A percentile compares a stretch with the other conserved stretches of the same genome.
phyloP scores from a whole-genome alignment of 169 alveolate genomes.

The Perkinsus olseni region DNA sequence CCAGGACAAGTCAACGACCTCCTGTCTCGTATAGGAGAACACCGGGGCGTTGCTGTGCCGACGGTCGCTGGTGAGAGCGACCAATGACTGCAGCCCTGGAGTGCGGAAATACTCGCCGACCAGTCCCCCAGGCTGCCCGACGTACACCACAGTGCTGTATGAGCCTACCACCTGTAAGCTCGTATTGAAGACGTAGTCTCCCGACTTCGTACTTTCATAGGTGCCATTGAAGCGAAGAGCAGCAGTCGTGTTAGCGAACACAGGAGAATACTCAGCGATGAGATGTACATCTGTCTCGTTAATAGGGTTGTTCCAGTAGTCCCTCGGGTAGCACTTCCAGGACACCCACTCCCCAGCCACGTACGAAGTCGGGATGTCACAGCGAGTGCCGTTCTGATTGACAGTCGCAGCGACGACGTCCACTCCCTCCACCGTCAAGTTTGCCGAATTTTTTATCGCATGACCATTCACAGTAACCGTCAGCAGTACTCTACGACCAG shows the following conservation, averaged over 20 bases:
- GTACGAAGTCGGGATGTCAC: neutral
- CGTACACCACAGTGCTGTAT: neutral
- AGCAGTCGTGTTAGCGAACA: neutral
- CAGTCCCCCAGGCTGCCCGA: conserved; percentile 11
- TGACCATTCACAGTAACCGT: conserved; percentile 3
- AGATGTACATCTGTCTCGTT: neutral
- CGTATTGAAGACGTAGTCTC: neutral
- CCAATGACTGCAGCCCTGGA: conserved; percentile 3
- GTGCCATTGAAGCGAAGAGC: neutral
- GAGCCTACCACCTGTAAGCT: neutral
- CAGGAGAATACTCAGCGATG: neutral
- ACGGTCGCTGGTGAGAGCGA: conserved; percentile 5
- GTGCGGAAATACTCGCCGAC: conserved; percentile 12
- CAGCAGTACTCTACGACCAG: neutral
- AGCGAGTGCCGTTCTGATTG: neutral
- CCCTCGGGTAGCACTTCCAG: neutral
- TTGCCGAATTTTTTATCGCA: neutral
- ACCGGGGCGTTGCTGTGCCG: neutral
- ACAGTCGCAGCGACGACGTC: neutral
- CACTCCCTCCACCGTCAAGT: neutral
- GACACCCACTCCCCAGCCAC: neutral
- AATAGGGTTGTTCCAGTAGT: neutral
- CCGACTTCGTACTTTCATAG: neutral
- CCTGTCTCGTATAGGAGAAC: neutral
- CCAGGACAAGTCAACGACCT: conserved; percentile 9